phyloP scores from a whole-genome alignment of 371 early-diverging fungal genomes.

The Mortierella sp. region DNA sequence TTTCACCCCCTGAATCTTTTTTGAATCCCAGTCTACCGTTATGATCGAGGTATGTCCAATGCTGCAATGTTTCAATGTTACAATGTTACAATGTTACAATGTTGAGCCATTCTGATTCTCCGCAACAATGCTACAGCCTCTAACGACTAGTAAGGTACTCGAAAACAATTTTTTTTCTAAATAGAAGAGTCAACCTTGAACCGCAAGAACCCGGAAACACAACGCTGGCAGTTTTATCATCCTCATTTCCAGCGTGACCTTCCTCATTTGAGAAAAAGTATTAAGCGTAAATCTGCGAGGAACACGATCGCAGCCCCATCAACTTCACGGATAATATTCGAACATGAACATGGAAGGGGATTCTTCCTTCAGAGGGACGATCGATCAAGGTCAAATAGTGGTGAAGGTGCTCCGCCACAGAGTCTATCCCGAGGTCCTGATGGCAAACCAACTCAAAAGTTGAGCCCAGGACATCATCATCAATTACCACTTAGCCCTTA shows the following conservation, averaged over 20 bases:
- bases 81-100: no score
- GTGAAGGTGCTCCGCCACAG: constrained; percentile 12
- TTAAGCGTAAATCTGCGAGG: constrained; percentile 47
- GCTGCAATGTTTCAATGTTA: neutral
- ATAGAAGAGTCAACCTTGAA: constrained; percentile 52
- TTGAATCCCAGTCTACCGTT: constrained; percentile 36
- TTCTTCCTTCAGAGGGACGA: constrained; percentile 48
- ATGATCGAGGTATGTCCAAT: constrained; percentile 39
- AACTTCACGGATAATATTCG: constrained; percentile 44
- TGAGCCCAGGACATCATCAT: constrained; percentile 13
- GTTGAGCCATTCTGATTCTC: no score
- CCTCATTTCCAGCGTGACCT: constrained; percentile 50
- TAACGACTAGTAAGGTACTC: neutral
- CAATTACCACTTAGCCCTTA: constrained; percentile 1
- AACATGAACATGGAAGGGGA: constrained; percentile 51
- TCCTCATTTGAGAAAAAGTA: constrained; percentile 40
- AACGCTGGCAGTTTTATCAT: constrained; percentile 54
- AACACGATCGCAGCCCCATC: constrained; percentile 38
- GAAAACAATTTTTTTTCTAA: no score
- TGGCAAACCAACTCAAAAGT: neutral
- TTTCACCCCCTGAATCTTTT: neutral
- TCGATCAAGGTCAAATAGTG: constrained; percentile 45
- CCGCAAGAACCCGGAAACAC: constrained; percentile 48
- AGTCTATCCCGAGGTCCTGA: neutral
- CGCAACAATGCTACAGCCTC: neutral